Conservation (phyloP, 768 basidiomycete species). For the Amanita exitialis region DNA sequence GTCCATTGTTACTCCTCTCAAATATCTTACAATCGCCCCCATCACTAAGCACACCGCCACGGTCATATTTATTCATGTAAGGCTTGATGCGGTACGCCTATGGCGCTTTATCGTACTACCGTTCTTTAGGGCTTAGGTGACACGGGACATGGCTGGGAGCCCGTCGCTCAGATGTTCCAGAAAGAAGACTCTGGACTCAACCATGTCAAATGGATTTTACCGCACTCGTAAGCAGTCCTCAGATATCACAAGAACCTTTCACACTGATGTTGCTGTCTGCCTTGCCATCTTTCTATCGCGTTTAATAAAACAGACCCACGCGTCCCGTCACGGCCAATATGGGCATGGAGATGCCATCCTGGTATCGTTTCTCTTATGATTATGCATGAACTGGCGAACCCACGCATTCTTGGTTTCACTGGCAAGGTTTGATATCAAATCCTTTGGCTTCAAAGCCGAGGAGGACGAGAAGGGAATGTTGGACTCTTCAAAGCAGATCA, state of each 20-base stretch:
- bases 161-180: conserved; percentile 62
- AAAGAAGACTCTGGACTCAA: conserved; percentile 41
- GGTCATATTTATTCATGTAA: conserved; percentile 83
- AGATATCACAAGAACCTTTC: neutral
- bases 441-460: conserved; percentile 44
- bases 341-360: conserved; percentile 68
- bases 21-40: conserved; percentile 45
- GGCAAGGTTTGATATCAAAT: conserved; percentile 67
- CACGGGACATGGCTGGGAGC: conserved; percentile 66
- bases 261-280: neutral
- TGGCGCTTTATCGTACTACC: conserved; percentile 1
- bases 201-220: conserved; percentile 86
- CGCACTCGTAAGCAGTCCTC: conserved; percentile 53
- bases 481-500: conserved; percentile 47
- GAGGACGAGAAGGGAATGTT: conserved; percentile 81
- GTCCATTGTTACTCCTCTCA: conserved; percentile 23
- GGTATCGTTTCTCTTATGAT: conserved; percentile 27
- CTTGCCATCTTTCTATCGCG: neutral
- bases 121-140: conserved; percentile 61
- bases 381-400: neutral
- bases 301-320: conserved; percentile 26
- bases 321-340: conserved; percentile 68
- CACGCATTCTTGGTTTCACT: conserved; percentile 3
- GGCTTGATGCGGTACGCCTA: conserved; percentile 15
- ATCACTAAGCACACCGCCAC: conserved; percentile 68